Base-by-base conservation (phyloP, 352 stramenopile species). In the Pythium chondricola region DNA sequence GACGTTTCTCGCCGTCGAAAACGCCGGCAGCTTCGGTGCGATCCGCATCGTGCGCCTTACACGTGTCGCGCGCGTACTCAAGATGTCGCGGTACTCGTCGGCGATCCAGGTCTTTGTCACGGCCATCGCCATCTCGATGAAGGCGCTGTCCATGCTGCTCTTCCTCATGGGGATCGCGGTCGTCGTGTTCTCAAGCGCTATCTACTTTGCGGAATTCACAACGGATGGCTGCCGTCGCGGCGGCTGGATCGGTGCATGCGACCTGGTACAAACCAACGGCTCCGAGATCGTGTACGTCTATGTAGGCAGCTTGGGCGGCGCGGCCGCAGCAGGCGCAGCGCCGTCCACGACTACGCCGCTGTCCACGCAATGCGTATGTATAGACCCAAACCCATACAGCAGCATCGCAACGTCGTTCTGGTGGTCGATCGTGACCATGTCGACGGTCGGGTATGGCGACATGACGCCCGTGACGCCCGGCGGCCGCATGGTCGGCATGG, bases 371-470 rank as follows among this genome's bases (percentile, higher is more conserved):
- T 85, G 75, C 42, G 56, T 83, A 1, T 84, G 71, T 26, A 61
- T 86, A 16, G 84, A 93, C 48, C 73, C 72, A n/a, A 89, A 85
- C 17, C 84, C 83, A 20, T 95, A 93, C 64, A 69, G 59, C 48
- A 85, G 72, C 44, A 93, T 96, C 43, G 71, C 77, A 0, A 63
- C 71, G 20, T 84, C 77, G 4, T 90, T 94, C 22, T 95, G 85
- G 79, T 96, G 83, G 83, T 87, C 85, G 43, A 83, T 96, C 42
- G 83, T 96, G 46, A 96, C 85, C n/a, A 93, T 95, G 74, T 95
- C 86, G 20, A 95, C 86, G 0, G 84, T 95, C 3, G 86, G 86
- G 1, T 96, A 95, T 45, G 86, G 86, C 2, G 86, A 96, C 43
- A 83, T 93, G 66, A 81, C 68, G 2, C 85, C 86, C 3, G 79